phyloP scores from a whole-genome alignment of 208 protist genomes.

The Leishmania gerbilli region DNA sequence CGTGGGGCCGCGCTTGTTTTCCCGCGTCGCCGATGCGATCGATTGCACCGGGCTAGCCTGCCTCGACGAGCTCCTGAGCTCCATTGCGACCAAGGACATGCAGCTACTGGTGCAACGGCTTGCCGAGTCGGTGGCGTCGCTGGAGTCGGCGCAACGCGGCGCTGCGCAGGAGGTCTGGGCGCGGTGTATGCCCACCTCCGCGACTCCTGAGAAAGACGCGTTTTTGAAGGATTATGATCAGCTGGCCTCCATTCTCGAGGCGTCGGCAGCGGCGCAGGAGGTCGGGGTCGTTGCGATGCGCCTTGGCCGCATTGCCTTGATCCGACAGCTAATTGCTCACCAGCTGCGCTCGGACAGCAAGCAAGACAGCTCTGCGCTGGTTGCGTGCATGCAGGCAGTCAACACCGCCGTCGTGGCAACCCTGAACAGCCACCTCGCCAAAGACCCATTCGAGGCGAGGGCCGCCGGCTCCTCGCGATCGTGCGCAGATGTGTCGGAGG shows the following conservation, averaged over 20 bases:
- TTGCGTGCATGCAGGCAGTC: conserved; percentile 68
- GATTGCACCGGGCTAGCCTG: conserved; percentile 78
- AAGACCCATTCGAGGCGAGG: not conserved
- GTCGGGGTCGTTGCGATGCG: conserved; percentile 47
- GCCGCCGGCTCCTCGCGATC: not conserved
- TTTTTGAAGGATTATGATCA: conserved; percentile 44
- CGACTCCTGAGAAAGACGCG: conserved; percentile 10
- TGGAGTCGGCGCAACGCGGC: conserved; percentile 9
- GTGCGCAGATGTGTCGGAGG: conserved; percentile 23
- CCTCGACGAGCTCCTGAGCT: conserved; percentile 89
- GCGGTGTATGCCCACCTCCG: conserved; percentile 23
- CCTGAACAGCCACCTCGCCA: conserved; percentile 55
- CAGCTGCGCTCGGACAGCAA: conserved; percentile 85
- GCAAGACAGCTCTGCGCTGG: conserved; percentile 85
- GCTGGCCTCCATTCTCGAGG: conserved; percentile 28
- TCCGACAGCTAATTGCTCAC: conserved; percentile 90
- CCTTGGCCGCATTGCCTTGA: conserved; percentile 75
- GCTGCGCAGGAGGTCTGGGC: conserved; percentile 20
- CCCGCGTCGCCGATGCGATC: conserved; percentile 77
- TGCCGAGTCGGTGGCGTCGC: conserved; percentile 16
- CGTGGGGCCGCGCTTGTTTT: conserved; percentile 89
- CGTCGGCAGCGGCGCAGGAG: conserved; percentile 7
- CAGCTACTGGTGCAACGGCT: conserved; percentile 58
- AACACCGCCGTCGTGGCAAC: conserved; percentile 91
- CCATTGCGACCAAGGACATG: conserved; percentile 93